Evolutionary conservation across 768 basidiomycete species (phyloP).

Genomic region (Trametes gibbosa): DNA sequence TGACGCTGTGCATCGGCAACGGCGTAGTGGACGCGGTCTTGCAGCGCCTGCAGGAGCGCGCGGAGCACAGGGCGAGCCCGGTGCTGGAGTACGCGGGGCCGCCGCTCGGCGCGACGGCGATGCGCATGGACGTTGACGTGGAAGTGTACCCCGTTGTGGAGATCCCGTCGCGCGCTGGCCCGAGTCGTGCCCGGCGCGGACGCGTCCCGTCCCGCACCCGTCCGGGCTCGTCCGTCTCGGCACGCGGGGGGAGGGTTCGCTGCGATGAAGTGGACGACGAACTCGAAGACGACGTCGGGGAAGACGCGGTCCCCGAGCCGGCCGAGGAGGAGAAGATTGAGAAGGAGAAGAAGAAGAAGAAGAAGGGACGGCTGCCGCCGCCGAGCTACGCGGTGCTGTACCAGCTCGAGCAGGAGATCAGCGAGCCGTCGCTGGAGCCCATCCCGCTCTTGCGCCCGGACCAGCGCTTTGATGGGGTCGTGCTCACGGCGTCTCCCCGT

Average conservation of each 20-base stretch:
- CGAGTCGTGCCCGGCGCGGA: not conserved
- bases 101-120: too few relatives aligned
- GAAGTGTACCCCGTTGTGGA: not conserved
- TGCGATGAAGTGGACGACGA: too few relatives aligned
- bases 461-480: not conserved
- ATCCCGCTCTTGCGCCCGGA: not conserved
- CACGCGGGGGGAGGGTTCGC: not conserved
- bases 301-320: too few relatives aligned
- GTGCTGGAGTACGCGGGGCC: constrained; percentile 4
- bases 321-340: not conserved
- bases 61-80: not conserved
- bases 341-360: not conserved
- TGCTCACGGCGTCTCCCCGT: not conserved
- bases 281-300: too few relatives aligned
- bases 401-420: constrained; percentile 6
- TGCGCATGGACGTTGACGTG: not conserved
- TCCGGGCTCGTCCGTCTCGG: not conserved
- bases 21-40: constrained; percentile 1
- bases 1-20: too few relatives aligned
- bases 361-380: constrained; percentile 1
- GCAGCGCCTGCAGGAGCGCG: constrained; percentile 2
- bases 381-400: constrained; percentile 10
- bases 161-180: not conserved
- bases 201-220: not conserved
- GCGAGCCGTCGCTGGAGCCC: not conserved